These are phyloP conservation scores for Crepidotus variabilis DNA, from an alignment of 768 basidiomycete genomes.

Conservation along the genomic window DNA sequence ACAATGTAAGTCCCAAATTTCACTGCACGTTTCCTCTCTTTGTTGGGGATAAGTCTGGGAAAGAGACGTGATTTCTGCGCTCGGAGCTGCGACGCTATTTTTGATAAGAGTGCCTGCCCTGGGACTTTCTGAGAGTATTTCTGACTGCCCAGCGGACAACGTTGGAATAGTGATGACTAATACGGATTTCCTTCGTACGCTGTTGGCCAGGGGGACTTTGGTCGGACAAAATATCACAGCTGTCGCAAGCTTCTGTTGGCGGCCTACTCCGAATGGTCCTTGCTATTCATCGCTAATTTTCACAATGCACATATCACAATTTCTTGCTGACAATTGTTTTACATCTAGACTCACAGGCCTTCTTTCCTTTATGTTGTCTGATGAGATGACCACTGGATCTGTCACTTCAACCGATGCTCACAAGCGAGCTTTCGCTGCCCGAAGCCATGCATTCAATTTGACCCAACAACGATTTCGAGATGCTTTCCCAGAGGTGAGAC, in stretches of 20 bases:
- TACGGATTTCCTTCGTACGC: too few species aligned
- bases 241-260: not conserved
- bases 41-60: not conserved
- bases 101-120: too few species aligned
- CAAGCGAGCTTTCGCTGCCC: conserved; percentile 70
- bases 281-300: not conserved
- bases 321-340: conserved; percentile 5
- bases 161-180: too few species aligned
- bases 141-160: too few species aligned
- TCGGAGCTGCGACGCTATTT: too few species aligned
- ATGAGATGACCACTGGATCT: conserved; percentile 96
- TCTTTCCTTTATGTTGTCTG: conserved; percentile 90
- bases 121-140: too few species aligned
- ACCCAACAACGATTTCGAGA: conserved; percentile 77
- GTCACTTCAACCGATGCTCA: conserved; percentile 77
- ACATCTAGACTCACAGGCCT: conserved; percentile 82
- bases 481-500: conserved; percentile 83
- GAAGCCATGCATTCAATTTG: conserved; percentile 87
- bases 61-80: too few species aligned
- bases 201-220: too few species aligned
- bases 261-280: not conserved
- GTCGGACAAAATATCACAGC: not conserved
- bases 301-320: not conserved
- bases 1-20: conserved; percentile 66
- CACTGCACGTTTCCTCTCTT: conserved; percentile 6